Evolutionary conservation across 495 filamentous ascomycete genomes (phyloP).

Genomic region (Aspergillus asperescens): DNA sequence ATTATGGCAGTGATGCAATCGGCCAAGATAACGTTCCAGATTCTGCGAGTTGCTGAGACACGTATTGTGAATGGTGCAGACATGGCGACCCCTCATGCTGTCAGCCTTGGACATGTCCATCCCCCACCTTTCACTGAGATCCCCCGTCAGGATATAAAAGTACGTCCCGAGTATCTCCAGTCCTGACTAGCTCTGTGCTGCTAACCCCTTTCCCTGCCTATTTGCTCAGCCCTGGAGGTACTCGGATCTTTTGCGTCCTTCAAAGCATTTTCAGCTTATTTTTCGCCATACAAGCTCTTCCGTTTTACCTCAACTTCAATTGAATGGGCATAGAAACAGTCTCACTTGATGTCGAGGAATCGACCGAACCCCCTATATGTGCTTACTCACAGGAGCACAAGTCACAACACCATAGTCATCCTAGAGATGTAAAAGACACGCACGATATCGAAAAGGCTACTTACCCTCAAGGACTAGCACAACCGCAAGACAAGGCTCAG

Average conservation of each 20-base stretch:
- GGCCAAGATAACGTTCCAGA: constrained; percentile 17
- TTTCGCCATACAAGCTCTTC: neutral
- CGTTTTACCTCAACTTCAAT: constrained; percentile 20
- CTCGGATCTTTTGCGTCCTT: neutral
- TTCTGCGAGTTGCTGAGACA: constrained; percentile 7
- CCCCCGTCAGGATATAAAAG: constrained; percentile 12
- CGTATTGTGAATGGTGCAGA: constrained; percentile 5
- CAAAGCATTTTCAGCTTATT: neutral
- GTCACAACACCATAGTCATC: constrained; percentile 17
- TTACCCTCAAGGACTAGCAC: neutral
- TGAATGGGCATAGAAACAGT: constrained; percentile 42
- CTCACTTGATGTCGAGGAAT: constrained; percentile 40
- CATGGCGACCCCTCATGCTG: constrained; percentile 13
- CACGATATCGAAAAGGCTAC: constrained; percentile 4
- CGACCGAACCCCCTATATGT: constrained; percentile 45
- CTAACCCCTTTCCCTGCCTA: constrained; percentile 1
- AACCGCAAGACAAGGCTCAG: neutral
- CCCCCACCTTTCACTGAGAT: constrained; percentile 1
- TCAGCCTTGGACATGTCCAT: constrained; percentile 1
- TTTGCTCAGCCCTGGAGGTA: constrained; percentile 1
- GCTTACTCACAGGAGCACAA: constrained; percentile 23
- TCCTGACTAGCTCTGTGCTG: neutral
- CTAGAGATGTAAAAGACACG: constrained; percentile 18
- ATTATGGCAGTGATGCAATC: constrained; percentile 12
- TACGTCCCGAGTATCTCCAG: neutral